Evolutionary conservation across 1,139 yeast species (phyloP), one percentile per base, ranked within the genome.

Genomic region (Pneumocystis murina): DNA sequence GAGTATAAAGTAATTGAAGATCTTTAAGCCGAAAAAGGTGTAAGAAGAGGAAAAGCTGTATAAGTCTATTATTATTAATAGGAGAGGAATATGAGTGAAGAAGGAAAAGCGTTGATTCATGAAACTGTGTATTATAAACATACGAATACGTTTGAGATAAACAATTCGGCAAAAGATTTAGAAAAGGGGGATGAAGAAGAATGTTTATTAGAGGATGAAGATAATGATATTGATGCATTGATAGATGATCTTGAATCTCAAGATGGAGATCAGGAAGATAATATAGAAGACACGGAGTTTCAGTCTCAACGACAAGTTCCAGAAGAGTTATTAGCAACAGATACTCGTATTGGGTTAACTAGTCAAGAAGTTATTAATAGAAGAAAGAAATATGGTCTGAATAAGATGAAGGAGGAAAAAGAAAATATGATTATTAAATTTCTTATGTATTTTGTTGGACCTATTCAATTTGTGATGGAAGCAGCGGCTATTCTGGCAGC

Each of bases 381-480:
- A 83, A 84, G 95, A 79, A 90, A 88, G 87, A 88, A 86, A 83
- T 91, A 79, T 75, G 97, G 97, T 81, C 78, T 84, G 72, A 91
- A 91, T 79, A 92, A 87, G 79, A 88, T 91, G 95, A 86, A 91
- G 70, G 97, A 91, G 79, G 96, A 90, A 76, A 79, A 83, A 73
- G 96, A 88, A 79, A 87, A 87, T 79, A 70, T 87, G 78, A 73
- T 89, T 67, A 77, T 89, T 71, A 91, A 91, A 82, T 90, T 91
- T 76, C 75, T 87, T 73, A 84, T 85, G 89, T 91, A 89, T 82
- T 91, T 91, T 77, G 87, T 91, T 70, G 97, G 97, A 80, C 97
- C 97, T 71, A 90, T 91, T 77, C 97, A 91, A 81, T 91, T 91
- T 85, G 97, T 91, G 76, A 91, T 91, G 97, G 97, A 90, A 80